phyloP scores from a whole-genome alignment of 306 rosid genomes.

The Gleditsia sinensis region DNA sequence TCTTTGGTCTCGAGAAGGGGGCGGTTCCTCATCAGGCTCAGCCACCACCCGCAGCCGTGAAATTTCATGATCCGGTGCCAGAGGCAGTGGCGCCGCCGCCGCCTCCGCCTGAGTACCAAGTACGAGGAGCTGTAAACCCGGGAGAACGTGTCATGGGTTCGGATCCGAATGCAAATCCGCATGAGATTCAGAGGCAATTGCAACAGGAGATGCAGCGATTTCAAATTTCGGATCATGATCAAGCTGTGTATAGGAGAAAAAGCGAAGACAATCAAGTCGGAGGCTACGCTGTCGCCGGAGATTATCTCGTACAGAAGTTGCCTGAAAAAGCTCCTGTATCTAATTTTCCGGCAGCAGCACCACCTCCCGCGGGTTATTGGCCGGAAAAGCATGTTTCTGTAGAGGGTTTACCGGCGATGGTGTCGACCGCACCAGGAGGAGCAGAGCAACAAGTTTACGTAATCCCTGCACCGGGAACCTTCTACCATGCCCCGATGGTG shows the following conservation, averaged over 20 bases:
- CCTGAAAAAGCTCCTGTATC: constrained; percentile 49
- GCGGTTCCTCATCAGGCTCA: constrained; percentile 46
- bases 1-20: constrained; percentile 64
- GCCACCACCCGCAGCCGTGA: constrained; percentile 34
- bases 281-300: constrained; percentile 49
- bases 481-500: constrained; percentile 55
- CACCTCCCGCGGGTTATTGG: constrained; percentile 52
- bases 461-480: constrained; percentile 52
- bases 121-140: constrained; percentile 21
- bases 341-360: constrained; percentile 31
- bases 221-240: constrained; percentile 62
- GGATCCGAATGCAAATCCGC: constrained; percentile 43
- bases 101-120: constrained; percentile 32
- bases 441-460: constrained; percentile 61
- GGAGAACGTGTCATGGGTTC: constrained; percentile 44
- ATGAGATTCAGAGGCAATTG: constrained; percentile 67
- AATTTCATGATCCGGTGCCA: constrained; percentile 52
- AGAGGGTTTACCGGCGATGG: constrained; percentile 46
- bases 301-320: constrained; percentile 56
- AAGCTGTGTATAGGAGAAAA: constrained; percentile 50
- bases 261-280: constrained; percentile 54
- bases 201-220: constrained; percentile 70
- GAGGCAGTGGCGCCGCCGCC: constrained; percentile 45
- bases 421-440: constrained; percentile 43
- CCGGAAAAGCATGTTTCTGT: constrained; percentile 59